phyloP scores from a whole-genome alignment of 2,329 filamentous ascomycete genomes.

The Pleoardoris graminearum region DNA sequence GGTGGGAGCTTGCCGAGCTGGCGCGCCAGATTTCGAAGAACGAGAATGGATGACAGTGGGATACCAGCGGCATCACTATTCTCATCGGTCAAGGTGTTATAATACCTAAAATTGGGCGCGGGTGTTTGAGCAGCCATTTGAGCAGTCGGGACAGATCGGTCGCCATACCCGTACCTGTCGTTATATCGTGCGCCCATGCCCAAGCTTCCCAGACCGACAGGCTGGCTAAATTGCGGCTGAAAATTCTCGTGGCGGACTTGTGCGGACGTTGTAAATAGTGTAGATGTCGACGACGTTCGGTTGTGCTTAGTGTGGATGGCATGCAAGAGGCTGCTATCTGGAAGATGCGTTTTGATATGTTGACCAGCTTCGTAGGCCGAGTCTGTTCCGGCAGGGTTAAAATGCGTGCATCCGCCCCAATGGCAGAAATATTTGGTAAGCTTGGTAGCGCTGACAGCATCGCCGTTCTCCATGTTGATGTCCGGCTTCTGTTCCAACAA shows the following conservation, averaged over 20 bases:
- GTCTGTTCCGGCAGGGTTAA: constrained; percentile 43
- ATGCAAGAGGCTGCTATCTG: constrained; percentile 48
- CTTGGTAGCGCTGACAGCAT: constrained; percentile 51
- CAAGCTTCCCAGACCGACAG: constrained; percentile 32
- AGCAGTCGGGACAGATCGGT: constrained; percentile 31
- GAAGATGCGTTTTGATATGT: constrained; percentile 72
- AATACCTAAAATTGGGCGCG: constrained; percentile 42
- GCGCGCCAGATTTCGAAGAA: constrained; percentile 75
- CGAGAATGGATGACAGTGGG: constrained; percentile 75
- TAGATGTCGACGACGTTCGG: constrained; percentile 47
- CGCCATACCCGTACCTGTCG: constrained; percentile 20
- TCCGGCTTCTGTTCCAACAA: constrained; percentile 44
- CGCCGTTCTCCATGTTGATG: constrained; percentile 42
- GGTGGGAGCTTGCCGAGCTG: constrained; percentile 45
- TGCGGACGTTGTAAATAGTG: constrained; percentile 31
- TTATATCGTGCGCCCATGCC: constrained; percentile 31
- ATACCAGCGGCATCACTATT: constrained; percentile 69
- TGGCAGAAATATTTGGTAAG: constrained; percentile 60
- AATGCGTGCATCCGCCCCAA: constrained; percentile 69
- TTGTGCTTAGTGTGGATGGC: constrained; percentile 51
- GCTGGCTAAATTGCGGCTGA: constrained; percentile 37
- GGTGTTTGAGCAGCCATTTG: constrained; percentile 20
- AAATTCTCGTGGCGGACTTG: constrained; percentile 34
- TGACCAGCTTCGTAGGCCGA: constrained; percentile 57
- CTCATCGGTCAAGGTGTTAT: constrained; percentile 56